These are phyloP conservation scores for Incumbomyces lentus DNA, from an alignment of 2,329 filamentous ascomycete species.

Conservation along the genomic window DNA sequence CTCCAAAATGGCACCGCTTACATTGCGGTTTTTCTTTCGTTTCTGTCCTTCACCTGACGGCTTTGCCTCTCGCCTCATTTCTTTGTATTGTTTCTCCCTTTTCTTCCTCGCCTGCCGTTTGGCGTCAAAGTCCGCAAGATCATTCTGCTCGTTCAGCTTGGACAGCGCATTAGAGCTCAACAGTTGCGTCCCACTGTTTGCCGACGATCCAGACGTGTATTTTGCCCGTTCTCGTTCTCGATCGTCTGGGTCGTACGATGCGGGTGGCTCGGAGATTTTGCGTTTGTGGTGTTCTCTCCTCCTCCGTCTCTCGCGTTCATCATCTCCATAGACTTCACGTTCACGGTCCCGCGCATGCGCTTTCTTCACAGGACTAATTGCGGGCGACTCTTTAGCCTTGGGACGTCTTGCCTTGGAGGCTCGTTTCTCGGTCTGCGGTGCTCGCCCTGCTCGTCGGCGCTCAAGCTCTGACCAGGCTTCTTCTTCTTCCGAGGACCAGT, in stretches of 20 bases:
- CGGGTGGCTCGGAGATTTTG: slow-evolving; percentile 10
- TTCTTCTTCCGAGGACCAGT: slow-evolving; percentile 4
- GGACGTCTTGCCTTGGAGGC: slow-evolving; percentile 8
- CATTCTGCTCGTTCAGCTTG: slow-evolving; percentile 54
- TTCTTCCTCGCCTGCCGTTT: slow-evolving; percentile 31
- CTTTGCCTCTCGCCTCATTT: slow-evolving; percentile 20
- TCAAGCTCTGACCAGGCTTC: slow-evolving; percentile 2
- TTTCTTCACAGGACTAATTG: slow-evolving; percentile 28
- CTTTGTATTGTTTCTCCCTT: slow-evolving; percentile 26
- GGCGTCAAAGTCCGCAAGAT: slow-evolving; percentile 40
- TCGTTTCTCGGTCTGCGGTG: slow-evolving; percentile 4
- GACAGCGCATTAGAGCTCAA: slow-evolving; percentile 50
- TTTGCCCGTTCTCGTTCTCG: slow-evolving; percentile 19
- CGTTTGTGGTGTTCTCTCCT: slow-evolving; percentile 7
- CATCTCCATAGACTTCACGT: slow-evolving; percentile 12
- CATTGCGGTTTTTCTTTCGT: slow-evolving; percentile 44
- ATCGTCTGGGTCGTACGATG: slow-evolving; percentile 8
- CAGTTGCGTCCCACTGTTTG: slow-evolving; percentile 32
- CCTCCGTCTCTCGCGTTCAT: slow-evolving; percentile 12
- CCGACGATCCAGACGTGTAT: slow-evolving; percentile 32
- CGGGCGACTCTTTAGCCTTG: slow-evolving; percentile 29
- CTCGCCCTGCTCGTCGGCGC: slow-evolving; percentile 9
- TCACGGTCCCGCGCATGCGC: slow-evolving; percentile 9
- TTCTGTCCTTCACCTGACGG: slow-evolving; percentile 26
- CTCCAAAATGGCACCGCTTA: slow-evolving; percentile 60